phyloP scores from a whole-genome alignment of 306 rosid species.

The Cicer pinnatifidum region DNA sequence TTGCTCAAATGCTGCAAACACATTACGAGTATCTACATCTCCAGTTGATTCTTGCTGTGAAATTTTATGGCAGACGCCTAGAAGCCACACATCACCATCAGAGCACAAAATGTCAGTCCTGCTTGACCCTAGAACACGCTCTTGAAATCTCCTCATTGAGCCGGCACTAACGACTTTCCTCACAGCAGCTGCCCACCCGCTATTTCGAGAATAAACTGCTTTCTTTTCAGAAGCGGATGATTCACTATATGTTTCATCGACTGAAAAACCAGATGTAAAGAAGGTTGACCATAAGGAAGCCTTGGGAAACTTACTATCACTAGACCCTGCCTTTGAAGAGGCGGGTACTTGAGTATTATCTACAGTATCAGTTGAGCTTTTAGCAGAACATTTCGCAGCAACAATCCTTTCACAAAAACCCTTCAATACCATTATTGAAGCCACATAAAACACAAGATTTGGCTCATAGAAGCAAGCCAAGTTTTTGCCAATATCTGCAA shows the following conservation, averaged over 20 bases:
- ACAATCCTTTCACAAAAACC: slow-evolving; percentile 60
- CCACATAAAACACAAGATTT: slow-evolving; percentile 41
- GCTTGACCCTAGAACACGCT: slow-evolving; percentile 75
- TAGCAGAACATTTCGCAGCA: slow-evolving; percentile 63
- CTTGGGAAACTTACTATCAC: slow-evolving; percentile 63
- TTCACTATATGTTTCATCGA: slow-evolving; percentile 74
- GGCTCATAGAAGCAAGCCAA: slow-evolving; percentile 64
- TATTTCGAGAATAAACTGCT: slow-evolving; percentile 60
- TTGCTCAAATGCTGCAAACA: slow-evolving; percentile 64
- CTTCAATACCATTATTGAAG: slow-evolving; percentile 76
- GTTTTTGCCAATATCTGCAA: slow-evolving; percentile 48
- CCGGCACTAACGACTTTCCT: slow-evolving; percentile 68
- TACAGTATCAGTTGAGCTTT: slow-evolving; percentile 57
- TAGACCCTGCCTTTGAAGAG: slow-evolving; percentile 57
- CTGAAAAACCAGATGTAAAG: slow-evolving; percentile 73
- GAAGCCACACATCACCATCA: slow-evolving; percentile 92
- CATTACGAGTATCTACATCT: slow-evolving; percentile 53
- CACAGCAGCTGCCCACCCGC: slow-evolving; percentile 85
- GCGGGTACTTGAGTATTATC: slow-evolving; percentile 59
- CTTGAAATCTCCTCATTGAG: slow-evolving; percentile 89
- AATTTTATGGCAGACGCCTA: slow-evolving; percentile 75
- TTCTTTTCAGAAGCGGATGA: slow-evolving; percentile 73
- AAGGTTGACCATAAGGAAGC: slow-evolving; percentile 81
- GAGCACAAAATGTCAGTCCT: slow-evolving; percentile 69
- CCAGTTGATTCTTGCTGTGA: slow-evolving; percentile 61